Percentiles rank a stretch among this genome's conserved stretches.
Conservation (phyloP, 345 rosid species). For the Arabidopsis thaliana region DNA sequence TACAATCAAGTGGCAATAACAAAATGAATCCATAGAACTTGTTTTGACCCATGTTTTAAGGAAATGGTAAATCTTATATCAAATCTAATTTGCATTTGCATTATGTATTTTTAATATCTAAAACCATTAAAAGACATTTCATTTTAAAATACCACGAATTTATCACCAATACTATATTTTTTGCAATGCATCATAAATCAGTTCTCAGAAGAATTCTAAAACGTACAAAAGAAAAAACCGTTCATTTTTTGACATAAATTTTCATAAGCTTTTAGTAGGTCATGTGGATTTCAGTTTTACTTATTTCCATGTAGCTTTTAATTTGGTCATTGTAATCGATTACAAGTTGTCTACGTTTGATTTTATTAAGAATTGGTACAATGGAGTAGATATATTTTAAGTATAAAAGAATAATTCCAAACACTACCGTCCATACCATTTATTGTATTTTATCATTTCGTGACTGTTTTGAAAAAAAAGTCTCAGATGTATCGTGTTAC, state of each 20-base stretch:
- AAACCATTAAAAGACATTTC: too few species aligned
- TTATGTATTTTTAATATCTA: not conserved
- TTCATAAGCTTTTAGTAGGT: conserved; percentile 24
- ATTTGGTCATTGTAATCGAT: conserved; percentile 40
- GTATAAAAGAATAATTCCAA: conserved; percentile 44
- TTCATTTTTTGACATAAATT: not conserved
- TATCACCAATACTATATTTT: not conserved
- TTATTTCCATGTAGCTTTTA: conserved; percentile 22
- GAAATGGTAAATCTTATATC: too few species aligned
- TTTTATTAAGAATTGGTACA: conserved; percentile 35
- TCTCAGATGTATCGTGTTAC: conserved; percentile 33
- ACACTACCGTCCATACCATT: conserved; percentile 42
- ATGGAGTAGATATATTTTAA: conserved; percentile 15
- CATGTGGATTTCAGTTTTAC: conserved; percentile 42
- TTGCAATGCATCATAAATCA: not conserved
- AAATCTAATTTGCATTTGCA: too few species aligned
- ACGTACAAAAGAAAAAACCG: too few species aligned
- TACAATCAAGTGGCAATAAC: conserved; percentile 25
- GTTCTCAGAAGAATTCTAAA: not conserved
- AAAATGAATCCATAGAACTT: conserved; percentile 4
- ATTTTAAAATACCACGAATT: too few species aligned
- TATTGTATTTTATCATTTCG: not conserved
- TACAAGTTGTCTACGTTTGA: conserved; percentile 39
- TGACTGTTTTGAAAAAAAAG: conserved; percentile 19
- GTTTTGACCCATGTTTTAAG: not conserved